Evolutionary conservation across 805 yeast genomes (phyloP).

Genomic region (Torulaspora quercuum): DNA sequence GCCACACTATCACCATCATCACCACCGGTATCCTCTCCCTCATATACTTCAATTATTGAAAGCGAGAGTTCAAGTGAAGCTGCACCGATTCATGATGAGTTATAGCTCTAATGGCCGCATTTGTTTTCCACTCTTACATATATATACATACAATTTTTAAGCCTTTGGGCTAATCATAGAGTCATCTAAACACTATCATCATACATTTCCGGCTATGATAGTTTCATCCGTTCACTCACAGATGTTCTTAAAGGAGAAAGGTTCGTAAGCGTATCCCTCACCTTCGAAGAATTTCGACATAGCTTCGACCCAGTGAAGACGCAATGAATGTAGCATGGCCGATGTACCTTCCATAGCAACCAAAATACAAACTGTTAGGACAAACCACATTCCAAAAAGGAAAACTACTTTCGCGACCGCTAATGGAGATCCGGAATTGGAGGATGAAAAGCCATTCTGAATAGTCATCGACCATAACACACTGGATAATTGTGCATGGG

Average conservation of each 20-base stretch:
- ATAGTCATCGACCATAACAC: conserved; percentile 97
- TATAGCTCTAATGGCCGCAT: conserved; percentile 11
- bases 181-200: neutral
- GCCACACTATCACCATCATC: conserved; percentile 1
- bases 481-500: conserved; percentile 93
- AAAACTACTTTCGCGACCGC: conserved; percentile 75
- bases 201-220: neutral
- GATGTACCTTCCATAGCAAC: conserved; percentile 99
- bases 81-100: conserved; percentile 21
- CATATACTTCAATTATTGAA: neutral
- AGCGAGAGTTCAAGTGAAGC: neutral
- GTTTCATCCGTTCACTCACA: conserved; percentile 5
- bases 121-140: conserved; percentile 1
- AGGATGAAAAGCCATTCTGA: conserved; percentile 62
- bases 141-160: conserved; percentile 3
- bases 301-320: conserved; percentile 99
- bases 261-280: conserved; percentile 86
- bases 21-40: neutral
- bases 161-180: neutral
- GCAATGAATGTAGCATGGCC: conserved; percentile 97
- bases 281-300: conserved; percentile 98
- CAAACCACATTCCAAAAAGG: conserved; percentile 93
- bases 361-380: conserved; percentile 81
- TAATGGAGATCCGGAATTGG: conserved; percentile 45
- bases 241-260: conserved; percentile 61